Evolutionary conservation across 2,329 filamentous ascomycete genomes (phyloP).

Genomic region (Aspergillus fumigatus): DNA sequence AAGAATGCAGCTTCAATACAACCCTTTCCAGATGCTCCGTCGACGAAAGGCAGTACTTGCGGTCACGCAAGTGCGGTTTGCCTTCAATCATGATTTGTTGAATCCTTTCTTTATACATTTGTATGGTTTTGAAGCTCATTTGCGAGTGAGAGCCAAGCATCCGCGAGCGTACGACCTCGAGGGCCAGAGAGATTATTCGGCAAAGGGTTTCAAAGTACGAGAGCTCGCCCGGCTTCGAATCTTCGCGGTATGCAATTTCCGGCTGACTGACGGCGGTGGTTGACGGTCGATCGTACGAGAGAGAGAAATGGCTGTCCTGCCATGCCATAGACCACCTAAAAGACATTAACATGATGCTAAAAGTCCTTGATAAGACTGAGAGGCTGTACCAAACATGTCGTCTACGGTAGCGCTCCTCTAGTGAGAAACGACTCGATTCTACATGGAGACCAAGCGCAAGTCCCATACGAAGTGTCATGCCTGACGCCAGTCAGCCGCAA

Average conservation of each 20-base stretch:
- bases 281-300: constrained; percentile 58
- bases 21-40: constrained; percentile 57
- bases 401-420: constrained; percentile 44
- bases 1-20: constrained; percentile 57
- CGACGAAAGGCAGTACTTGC: constrained; percentile 34
- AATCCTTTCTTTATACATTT: constrained; percentile 54
- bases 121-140: constrained; percentile 52
- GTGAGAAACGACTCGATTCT: constrained; percentile 51
- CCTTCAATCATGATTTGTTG: constrained; percentile 55
- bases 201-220: constrained; percentile 58
- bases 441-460: constrained; percentile 58
- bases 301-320: constrained; percentile 61
- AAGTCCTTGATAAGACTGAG: not conserved
- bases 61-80: constrained; percentile 54
- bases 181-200: constrained; percentile 48
- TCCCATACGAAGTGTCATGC: constrained; percentile 57
- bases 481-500: constrained; percentile 21
- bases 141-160: constrained; percentile 51
- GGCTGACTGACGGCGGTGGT: constrained; percentile 51
- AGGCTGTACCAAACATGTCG: constrained; percentile 40
- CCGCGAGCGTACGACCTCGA: constrained; percentile 58
- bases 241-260: constrained; percentile 46
- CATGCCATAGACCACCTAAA: constrained; percentile 58
- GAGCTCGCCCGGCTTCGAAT: constrained; percentile 45
- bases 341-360: not conserved